Conservation (phyloP, 2,329 filamentous ascomycete genomes). For the Ceratocystis alfenasii region DNA sequence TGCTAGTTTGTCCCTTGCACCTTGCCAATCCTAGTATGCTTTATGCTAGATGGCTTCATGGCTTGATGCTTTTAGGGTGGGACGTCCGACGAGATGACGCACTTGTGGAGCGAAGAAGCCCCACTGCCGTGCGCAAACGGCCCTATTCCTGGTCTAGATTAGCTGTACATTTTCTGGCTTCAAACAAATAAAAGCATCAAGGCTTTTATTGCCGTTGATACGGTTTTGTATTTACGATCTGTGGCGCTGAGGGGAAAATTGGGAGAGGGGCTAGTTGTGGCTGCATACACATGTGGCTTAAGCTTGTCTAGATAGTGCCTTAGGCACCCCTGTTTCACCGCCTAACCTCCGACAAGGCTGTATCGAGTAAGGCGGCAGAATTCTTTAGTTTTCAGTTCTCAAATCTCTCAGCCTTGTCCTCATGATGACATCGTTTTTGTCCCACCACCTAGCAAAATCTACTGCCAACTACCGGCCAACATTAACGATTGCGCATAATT, state of each 20-base stretch:
- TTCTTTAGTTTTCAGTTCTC: background rate
- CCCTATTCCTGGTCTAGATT: conserved; percentile 16
- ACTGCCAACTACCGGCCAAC: no score
- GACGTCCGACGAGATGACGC: conserved; percentile 13
- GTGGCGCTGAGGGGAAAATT: background rate
- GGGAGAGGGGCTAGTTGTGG: background rate
- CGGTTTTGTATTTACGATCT: background rate
- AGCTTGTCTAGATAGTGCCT: no score
- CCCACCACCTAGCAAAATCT: no score
- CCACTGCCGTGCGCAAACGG: conserved; percentile 14
- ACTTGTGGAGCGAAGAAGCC: background rate
- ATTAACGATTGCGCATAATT: background rate
- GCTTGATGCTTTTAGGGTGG: no score
- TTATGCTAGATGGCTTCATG: no score
- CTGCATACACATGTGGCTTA: background rate
- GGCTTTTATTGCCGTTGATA: background rate
- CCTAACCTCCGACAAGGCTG: background rate
- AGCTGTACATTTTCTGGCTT: background rate
- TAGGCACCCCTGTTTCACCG: background rate
- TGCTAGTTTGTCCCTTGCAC: background rate
- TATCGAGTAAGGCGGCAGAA: background rate
- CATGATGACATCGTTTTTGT: background rate
- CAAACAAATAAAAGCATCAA: no score
- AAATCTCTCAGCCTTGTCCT: background rate
- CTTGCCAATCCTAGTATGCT: background rate